Conservation (phyloP, 1,284 basidiomycete species). For the Cryptococcus sp. region DNA sequence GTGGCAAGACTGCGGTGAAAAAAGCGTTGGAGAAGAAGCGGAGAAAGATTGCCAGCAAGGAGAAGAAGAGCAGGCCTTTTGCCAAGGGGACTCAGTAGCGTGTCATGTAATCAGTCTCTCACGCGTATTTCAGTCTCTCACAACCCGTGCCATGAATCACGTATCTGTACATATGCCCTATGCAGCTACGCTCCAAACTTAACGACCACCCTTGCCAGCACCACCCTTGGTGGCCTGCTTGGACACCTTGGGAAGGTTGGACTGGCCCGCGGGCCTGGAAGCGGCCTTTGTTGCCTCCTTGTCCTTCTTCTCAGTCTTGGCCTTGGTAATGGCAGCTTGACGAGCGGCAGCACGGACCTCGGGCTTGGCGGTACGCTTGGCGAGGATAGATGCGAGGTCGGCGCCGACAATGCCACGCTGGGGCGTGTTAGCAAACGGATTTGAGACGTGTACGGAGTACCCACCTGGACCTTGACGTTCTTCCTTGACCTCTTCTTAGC, state of each 20-base stretch:
- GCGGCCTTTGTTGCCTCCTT: constrained; percentile 89
- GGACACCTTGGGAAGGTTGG: constrained; percentile 77
- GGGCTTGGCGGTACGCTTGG: constrained; percentile 87
- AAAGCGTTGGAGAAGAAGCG: constrained; percentile 86
- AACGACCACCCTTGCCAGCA: constrained; percentile 53
- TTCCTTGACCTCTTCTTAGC: constrained; percentile 98
- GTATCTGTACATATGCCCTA: constrained; percentile 2
- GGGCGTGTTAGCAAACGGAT: neutral
- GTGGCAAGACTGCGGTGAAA: constrained; percentile 77
- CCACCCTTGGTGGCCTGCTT: constrained; percentile 95
- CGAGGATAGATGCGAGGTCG: constrained; percentile 85
- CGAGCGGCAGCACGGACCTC: constrained; percentile 80
- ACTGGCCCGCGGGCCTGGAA: constrained; percentile 63
- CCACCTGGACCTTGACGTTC: constrained; percentile 82
- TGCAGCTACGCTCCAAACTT: constrained; percentile 16
- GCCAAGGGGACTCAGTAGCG: constrained; percentile 33
- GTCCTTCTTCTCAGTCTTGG: constrained; percentile 92
- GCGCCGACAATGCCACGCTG: constrained; percentile 98
- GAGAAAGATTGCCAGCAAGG: constrained; percentile 82
- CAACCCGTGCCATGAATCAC: neutral
- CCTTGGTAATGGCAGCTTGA: constrained; percentile 82
- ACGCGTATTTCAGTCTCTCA: neutral
- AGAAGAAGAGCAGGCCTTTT: constrained; percentile 80
- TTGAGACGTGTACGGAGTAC: constrained; percentile 11
- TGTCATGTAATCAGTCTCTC: constrained; percentile 4